Percentiles rank a stretch among this genome's conserved stretches.
These are phyloP conservation scores for Globisporangium canariense DNA, from an alignment of 352 stramenopile species.

Conservation along the genomic window DNA sequence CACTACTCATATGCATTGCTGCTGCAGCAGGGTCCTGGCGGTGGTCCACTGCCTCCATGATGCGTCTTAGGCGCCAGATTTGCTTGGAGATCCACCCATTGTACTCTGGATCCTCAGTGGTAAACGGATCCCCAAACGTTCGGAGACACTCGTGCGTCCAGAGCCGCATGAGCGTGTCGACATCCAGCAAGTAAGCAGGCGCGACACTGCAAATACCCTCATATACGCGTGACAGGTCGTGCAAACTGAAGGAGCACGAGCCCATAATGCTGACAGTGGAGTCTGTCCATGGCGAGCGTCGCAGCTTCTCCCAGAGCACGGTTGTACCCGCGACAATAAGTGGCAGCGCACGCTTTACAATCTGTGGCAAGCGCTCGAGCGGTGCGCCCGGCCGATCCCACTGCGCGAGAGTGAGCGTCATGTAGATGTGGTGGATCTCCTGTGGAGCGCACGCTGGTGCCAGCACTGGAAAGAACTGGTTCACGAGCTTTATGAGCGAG, in stretches of 20 bases:
- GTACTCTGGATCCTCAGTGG: background rate
- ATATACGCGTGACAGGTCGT: conserved; percentile 49
- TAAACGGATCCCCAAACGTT: conserved; percentile 28
- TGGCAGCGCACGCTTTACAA: conserved; percentile 24
- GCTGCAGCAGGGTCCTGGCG: background rate
- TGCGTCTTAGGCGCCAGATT: conserved; percentile 18
- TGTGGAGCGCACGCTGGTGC: conserved; percentile 18
- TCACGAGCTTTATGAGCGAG: conserved; percentile 14
- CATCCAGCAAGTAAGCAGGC: conserved; percentile 31
- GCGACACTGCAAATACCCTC: conserved; percentile 40
- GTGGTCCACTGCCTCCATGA: conserved; percentile 24
- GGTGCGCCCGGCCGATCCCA: conserved; percentile 9
- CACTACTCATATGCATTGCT: background rate
- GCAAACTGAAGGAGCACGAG: conserved; percentile 27
- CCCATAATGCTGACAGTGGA: background rate
- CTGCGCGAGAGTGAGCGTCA: conserved; percentile 12
- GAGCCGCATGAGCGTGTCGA: conserved; percentile 39
- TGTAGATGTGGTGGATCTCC: conserved; percentile 39
- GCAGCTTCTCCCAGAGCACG: conserved; percentile 52
- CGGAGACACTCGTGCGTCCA: conserved; percentile 49
- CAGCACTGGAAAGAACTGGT: conserved; percentile 34
- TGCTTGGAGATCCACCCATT: conserved; percentile 11
- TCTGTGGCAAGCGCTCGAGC: conserved; percentile 13
- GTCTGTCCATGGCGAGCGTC: background rate
- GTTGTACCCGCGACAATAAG: conserved; percentile 35